Percentiles rank a stretch among this genome's conserved stretches.
These are phyloP conservation scores for Lithohypha guttulata DNA, from an alignment of 2,329 filamentous ascomycete genomes.

Conservation along the genomic window DNA sequence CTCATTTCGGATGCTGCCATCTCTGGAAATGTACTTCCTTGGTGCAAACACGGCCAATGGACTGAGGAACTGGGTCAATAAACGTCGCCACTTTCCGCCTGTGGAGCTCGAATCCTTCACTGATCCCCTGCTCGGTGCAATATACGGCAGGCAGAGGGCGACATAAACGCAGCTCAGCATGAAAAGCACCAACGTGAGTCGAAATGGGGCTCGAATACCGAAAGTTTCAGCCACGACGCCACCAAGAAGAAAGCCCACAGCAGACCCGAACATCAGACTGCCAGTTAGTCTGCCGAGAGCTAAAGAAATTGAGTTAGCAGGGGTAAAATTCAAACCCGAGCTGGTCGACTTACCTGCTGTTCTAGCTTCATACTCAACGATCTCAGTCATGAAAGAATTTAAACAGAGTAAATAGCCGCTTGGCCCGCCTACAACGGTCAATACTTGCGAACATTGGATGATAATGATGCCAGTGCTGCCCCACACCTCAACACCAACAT, in stretches of 20 bases:
- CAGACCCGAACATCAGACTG: slow-evolving; percentile 55
- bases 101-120: not conserved
- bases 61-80: slow-evolving; percentile 29
- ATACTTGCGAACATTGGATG: slow-evolving; percentile 56
- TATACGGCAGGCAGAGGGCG: slow-evolving; percentile 36
- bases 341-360: no score
- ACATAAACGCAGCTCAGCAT: slow-evolving; percentile 34
- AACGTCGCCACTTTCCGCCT: slow-evolving; percentile 25
- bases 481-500: slow-evolving; percentile 52
- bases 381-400: slow-evolving; percentile 58
- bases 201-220: slow-evolving; percentile 54
- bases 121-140: slow-evolving; percentile 31
- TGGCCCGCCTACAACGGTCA: slow-evolving; percentile 58
- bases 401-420: slow-evolving; percentile 58
- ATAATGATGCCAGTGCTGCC: slow-evolving; percentile 55
- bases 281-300: slow-evolving; percentile 58
- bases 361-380: slow-evolving; percentile 48
- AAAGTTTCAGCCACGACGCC: slow-evolving; percentile 54
- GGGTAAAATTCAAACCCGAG: no score
- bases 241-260: slow-evolving; percentile 53
- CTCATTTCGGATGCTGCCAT: slow-evolving; percentile 44
- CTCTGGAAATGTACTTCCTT: slow-evolving; percentile 41
- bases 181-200: slow-evolving; percentile 50
- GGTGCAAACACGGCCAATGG: slow-evolving; percentile 53
- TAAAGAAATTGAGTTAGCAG: no score